Base-by-base conservation (phyloP, 805 yeast genomes). In the Hanseniaspora occidentalis region DNA sequence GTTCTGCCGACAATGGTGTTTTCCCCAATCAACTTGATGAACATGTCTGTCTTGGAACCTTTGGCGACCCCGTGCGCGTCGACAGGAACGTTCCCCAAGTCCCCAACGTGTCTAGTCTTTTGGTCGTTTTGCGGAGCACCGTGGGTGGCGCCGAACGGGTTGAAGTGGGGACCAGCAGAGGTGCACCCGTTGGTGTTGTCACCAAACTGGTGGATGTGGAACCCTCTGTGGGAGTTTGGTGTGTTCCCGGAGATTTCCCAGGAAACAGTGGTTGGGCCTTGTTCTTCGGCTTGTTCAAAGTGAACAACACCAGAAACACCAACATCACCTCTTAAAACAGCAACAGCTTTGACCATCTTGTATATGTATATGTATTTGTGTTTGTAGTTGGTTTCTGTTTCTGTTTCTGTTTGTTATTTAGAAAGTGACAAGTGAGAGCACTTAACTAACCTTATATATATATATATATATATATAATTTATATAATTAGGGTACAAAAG, bases 191-290 rank as follows among this genome's bases (percentile, higher is more conserved):
- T 92, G 67, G 98, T 54, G 46, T 58, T 85, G 72, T 92, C 98
- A 70, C 98, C 98, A 58, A 92, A 92, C 61, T 84, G 81, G 68
- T 92, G 98, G 60, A 92, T 70, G 74, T 92, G 98, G 95, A 92
- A 89, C 40, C 98, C 98, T 67, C 95, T 79, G 61, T 73, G 68
- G 39, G 95, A 89, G 57, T 84, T 80, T 46, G 96, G 70, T 50
- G 76, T 79, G 66, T 86, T 84, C 62, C 98, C 98, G 43, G 75
- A 57, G 60, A 92, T 83, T 56, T 89, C 94, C 78, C 85, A 92
- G 18, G 86, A 53, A 52, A 92, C 73, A 36, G 84, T 80, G 58
- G 95, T 84, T 64, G 94, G 94, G 29, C 74, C 86, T 41, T 69
- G 56, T 62, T 83, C 96, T 38, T 81, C 57, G 38, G 67, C 50